These are phyloP conservation scores for Linanthus parryae DNA, from an alignment of 148 eudicot genomes.

Conservation along the genomic window DNA sequence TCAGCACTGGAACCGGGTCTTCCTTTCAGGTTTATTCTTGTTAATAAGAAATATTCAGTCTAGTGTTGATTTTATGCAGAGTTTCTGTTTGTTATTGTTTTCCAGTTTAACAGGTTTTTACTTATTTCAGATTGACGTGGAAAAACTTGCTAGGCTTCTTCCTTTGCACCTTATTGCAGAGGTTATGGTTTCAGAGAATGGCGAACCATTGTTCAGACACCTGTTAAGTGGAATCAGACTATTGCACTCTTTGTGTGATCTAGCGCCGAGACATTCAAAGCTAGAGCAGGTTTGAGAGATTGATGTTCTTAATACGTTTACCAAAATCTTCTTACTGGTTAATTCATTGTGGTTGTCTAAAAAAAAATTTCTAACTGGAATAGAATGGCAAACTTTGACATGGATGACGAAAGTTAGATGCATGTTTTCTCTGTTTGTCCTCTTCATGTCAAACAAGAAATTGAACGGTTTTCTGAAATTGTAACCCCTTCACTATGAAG, in stretches of 20 bases:
- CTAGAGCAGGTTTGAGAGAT: conserved; percentile 69
- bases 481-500: too few relatives aligned
- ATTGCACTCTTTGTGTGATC: conserved; percentile 69
- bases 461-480: too few relatives aligned
- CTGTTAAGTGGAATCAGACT: conserved; percentile 68
- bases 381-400: neutral
- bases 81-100: conserved; percentile 1
- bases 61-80: neutral
- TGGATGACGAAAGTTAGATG: neutral
- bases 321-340: neutral
- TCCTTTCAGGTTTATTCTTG: conserved; percentile 43
- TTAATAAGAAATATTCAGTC: neutral
- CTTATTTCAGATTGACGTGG: conserved; percentile 70
- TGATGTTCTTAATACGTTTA: neutral
- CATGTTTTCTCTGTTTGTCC: neutral
- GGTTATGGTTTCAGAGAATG: conserved; percentile 47
- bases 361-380: too few relatives aligned
- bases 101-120: neutral
- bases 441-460: neutral
- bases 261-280: conserved; percentile 75
- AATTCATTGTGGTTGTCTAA: too few relatives aligned
- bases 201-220: conserved; percentile 56
- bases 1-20: conserved; percentile 41
- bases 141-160: conserved; percentile 64
- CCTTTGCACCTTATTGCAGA: conserved; percentile 73